Evolutionary conservation across 768 basidiomycete genomes (phyloP).

Genomic region (Clathrus columnatus): DNA sequence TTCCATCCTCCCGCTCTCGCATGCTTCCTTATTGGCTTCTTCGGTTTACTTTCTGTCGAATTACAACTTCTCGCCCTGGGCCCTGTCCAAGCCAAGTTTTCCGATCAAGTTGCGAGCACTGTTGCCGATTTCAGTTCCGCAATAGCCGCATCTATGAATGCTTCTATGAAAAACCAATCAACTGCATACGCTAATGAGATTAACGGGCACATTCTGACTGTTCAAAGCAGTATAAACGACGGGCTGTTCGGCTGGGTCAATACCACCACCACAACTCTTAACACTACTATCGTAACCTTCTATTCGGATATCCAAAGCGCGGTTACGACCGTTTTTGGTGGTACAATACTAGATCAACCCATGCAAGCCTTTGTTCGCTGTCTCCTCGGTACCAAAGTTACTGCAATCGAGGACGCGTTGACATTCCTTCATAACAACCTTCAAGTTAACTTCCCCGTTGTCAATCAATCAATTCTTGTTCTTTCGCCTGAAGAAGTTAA

Average conservation of each 20-base stretch:
- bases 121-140: conserved; percentile 57
- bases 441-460: conserved; percentile 65
- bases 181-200: conserved; percentile 65
- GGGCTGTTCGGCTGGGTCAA: conserved; percentile 96
- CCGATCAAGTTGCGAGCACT: conserved; percentile 50
- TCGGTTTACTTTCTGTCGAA: conserved; percentile 80
- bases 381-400: conserved; percentile 85
- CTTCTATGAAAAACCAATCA: conserved; percentile 77
- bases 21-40: conserved; percentile 86
- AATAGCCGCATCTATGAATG: conserved; percentile 71
- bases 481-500: conserved; percentile 64
- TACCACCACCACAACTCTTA: conserved; percentile 77
- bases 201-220: conserved; percentile 58
- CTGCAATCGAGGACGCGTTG: conserved; percentile 75
- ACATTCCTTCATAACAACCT: conserved; percentile 91
- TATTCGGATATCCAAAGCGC: conserved; percentile 76
- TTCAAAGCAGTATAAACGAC: conserved; percentile 75
- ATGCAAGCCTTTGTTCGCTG: conserved; percentile 84
- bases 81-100: conserved; percentile 63
- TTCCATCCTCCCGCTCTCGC: conserved; percentile 87
- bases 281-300: conserved; percentile 77
- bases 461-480: conserved; percentile 68
- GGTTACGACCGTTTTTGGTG: conserved; percentile 74
- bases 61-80: conserved; percentile 75
- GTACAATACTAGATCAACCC: conserved; percentile 72